Conservation (phyloP, 768 basidiomycete species). For the Lactifluus piperatus region DNA sequence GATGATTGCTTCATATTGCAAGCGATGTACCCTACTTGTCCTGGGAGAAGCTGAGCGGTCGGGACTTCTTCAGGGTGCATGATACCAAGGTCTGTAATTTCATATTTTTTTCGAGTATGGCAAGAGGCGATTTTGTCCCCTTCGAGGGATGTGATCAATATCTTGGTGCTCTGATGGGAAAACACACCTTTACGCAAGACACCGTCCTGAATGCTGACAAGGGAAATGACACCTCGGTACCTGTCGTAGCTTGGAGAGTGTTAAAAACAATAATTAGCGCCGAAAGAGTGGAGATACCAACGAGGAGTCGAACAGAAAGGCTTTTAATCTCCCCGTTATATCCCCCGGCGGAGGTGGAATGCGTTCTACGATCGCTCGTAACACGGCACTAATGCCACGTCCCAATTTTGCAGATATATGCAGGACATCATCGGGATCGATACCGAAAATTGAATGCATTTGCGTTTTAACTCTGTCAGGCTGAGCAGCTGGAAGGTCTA, state of each 20-base stretch:
- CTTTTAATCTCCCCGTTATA: conserved; percentile 53
- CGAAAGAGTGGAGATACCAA: conserved; percentile 31
- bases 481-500: conserved; percentile 86
- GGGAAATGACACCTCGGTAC: conserved; percentile 91
- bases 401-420: conserved; percentile 92
- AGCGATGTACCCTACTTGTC: conserved; percentile 82
- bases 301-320: conserved; percentile 91
- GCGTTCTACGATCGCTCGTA: conserved; percentile 72
- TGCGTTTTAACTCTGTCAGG: conserved; percentile 74
- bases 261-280: conserved; percentile 13
- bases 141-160: conserved; percentile 24
- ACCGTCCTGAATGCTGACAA: conserved; percentile 77
- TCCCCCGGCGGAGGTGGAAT: conserved; percentile 72
- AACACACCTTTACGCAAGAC: conserved; percentile 65
- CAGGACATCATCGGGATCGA: conserved; percentile 65
- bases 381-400: conserved; percentile 64
- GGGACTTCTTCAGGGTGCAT: conserved; percentile 87
- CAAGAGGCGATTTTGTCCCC: conserved; percentile 88
- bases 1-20: conserved; percentile 98
- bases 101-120: conserved; percentile 81
- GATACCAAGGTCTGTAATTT: conserved; percentile 80
- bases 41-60: conserved; percentile 55
- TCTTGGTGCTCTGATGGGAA: background rate
- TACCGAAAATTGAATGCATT: conserved; percentile 75
- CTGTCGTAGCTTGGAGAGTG: conserved; percentile 66